Conservation (phyloP, 2,329 filamentous ascomycete species). For the Epichloe scottii region DNA sequence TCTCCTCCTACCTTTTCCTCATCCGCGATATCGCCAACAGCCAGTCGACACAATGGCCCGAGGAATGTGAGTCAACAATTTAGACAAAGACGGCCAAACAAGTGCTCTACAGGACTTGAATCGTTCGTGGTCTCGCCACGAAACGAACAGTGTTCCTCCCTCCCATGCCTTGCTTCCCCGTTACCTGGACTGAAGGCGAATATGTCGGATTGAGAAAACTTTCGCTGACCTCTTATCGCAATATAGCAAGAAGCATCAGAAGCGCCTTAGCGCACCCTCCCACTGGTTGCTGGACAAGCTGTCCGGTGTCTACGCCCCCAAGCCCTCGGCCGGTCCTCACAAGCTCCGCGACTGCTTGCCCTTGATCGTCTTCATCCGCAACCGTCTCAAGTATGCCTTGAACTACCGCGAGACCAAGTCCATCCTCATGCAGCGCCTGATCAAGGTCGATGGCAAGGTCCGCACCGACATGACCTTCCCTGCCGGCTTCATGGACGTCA, state of each 20-base stretch:
- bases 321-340: slow-evolving; percentile 77
- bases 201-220: not conserved
- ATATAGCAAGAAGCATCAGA: slow-evolving; percentile 94
- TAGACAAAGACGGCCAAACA: not conserved
- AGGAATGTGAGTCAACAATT: slow-evolving; percentile 42
- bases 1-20: slow-evolving; percentile 16
- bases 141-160: too few species aligned
- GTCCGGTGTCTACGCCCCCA: slow-evolving; percentile 72
- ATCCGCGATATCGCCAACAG: slow-evolving; percentile 25
- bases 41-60: slow-evolving; percentile 46
- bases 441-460: slow-evolving; percentile 99
- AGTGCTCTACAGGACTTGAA: not conserved
- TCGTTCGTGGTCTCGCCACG: not conserved
- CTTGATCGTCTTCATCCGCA: slow-evolving; percentile 94
- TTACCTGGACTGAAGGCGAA: too few species aligned
- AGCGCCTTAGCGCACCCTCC: slow-evolving; percentile 96
- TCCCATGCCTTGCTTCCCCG: too few species aligned
- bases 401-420: slow-evolving; percentile 96
- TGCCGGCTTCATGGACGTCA: slow-evolving; percentile 98
- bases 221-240: slow-evolving; percentile 1
- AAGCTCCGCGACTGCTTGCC: slow-evolving; percentile 99
- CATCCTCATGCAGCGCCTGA: slow-evolving; percentile 97
- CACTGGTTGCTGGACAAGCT: slow-evolving; percentile 99
- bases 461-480: slow-evolving; percentile 98
- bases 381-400: slow-evolving; percentile 97